Percentiles rank a stretch among this genome's conserved stretches.
phyloP scores from a whole-genome alignment of 805 yeast species.

The Maudiozyma saulgeensis region DNA sequence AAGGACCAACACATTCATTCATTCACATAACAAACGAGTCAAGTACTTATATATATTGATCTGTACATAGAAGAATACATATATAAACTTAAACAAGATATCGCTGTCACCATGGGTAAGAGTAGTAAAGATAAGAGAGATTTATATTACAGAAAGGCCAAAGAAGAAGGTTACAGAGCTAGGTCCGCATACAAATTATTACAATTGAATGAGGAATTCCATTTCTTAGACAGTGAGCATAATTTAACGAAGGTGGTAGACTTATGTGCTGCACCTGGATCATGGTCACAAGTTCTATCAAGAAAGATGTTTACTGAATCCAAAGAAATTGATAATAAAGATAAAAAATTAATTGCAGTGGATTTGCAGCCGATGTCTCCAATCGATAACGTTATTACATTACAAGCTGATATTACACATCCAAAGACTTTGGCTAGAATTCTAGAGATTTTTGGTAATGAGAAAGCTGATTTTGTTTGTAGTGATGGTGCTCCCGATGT shows the following conservation, averaged over 20 bases:
- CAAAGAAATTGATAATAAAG: slow-evolving; percentile 22
- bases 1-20: background rate
- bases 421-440: slow-evolving; percentile 77
- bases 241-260: slow-evolving; percentile 82
- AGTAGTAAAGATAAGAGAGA: slow-evolving; percentile 92
- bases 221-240: slow-evolving; percentile 47
- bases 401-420: slow-evolving; percentile 96
- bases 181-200: slow-evolving; percentile 90
- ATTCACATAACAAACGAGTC: no score
- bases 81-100: background rate
- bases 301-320: slow-evolving; percentile 46
- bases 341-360: slow-evolving; percentile 78
- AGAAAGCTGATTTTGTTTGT: slow-evolving; percentile 89
- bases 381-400: slow-evolving; percentile 76
- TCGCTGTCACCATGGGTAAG: slow-evolving; percentile 59
- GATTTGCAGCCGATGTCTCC: slow-evolving; percentile 98
- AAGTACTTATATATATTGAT: no score
- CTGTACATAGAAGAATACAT: no score
- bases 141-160: slow-evolving; percentile 84
- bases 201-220: slow-evolving; percentile 85
- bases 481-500: slow-evolving; percentile 99
- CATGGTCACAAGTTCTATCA: slow-evolving; percentile 94
- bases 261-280: slow-evolving; percentile 96
- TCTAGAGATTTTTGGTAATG: slow-evolving; percentile 76
- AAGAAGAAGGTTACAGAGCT: slow-evolving; percentile 97